A percentile compares a stretch with the other conserved stretches of the same genome.
Evolutionary conservation across 129 eudicot genomes (phyloP).

Genomic region (Daucus carota): DH1_v3.0 NC_030381.2:51413501-51414000

Average conservation of each 20-base stretch:
- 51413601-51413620: too few relatives aligned
- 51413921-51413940: background rate
- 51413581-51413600: too few relatives aligned
- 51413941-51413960: background rate
- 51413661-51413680: background rate
- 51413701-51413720: background rate
- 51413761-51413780: background rate
- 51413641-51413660: background rate
- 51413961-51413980: background rate
- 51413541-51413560: too few relatives aligned
- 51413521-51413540: too few relatives aligned
- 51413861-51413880: background rate
- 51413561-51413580: too few relatives aligned
- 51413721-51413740: background rate
- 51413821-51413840: background rate
- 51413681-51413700: background rate
- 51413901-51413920: background rate
- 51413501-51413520: too few relatives aligned
- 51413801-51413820: background rate
- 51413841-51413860: background rate
- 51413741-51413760: background rate
- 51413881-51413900: background rate
- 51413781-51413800: background rate
- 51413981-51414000: background rate
- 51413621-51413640: too few relatives aligned